Evolutionary conservation across 2,329 filamentous ascomycete species (phyloP), one percentile per base, ranked within the genome.

Genomic region (Penicillium vulpinum): DNA sequence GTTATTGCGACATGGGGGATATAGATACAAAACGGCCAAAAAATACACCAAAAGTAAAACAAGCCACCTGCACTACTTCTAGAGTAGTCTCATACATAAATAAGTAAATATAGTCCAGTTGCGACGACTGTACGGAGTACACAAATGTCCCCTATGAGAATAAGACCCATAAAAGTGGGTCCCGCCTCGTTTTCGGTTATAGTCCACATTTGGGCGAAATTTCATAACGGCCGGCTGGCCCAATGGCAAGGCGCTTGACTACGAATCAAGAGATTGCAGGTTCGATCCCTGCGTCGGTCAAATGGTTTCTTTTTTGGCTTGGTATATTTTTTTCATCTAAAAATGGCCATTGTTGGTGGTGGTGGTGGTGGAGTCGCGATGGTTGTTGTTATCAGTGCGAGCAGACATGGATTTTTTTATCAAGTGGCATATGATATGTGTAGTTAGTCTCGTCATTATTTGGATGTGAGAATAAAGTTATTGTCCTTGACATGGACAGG

Each of bases 241-340:
- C 74, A 78, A 78, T 78, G 77, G 77, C 72, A 79, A 78, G 75
- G 77, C 76, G 77, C 74, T 78, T 78, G 77, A 79, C 77, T 79
- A 78, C 77, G 77, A 77, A 78, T 78, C 77, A 78, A 77, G 74
- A 78, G 77, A 78, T 78, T 79, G 75, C 73, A 77, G 76, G 77
- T 78, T 78, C 75, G 75, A 78, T 48, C 64, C 71, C 71, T 72
- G 70, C 70, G 71, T 73, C 67, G 70, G 70, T 73, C 71, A 73
- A 29, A 57, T 31, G 57, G 63, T 71, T 68, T 62, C n/a, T 2
- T 6, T 16, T 16, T 44, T 2, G 6, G 6, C n/a, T n/a, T n/a
- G n/a, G n/a, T n/a, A 10, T 10, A 2, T 21, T 15, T 18, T 45
- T 44, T 15, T 8, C 0, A 5, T 5, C 6, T 15, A 21, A 15